Base-by-base conservation (phyloP, 768 basidiomycete genomes). In the Xerocomellus chrysenteron region DNA sequence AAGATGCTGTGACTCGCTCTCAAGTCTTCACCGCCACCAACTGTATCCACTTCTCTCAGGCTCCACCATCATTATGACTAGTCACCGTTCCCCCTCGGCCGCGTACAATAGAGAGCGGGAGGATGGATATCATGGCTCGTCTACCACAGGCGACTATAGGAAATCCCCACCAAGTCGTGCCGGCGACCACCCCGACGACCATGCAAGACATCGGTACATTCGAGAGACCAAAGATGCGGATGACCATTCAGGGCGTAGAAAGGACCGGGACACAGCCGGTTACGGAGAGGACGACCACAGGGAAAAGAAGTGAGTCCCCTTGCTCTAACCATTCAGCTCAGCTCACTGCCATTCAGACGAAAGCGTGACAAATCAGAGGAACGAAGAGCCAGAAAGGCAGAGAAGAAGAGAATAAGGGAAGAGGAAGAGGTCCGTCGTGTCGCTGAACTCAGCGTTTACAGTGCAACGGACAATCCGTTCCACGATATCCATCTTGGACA, bases 401-500 rank as follows among this genome's bases (percentile, higher is more conserved):
- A 96, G 66, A 97, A 94, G 78, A 88, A 84, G 67, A 82, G 88
- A 35, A 81, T 85, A 42, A 84, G 77, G 61, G 90, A 92, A 54
- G 92, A 93, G 62, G 94, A 96, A 64, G 94, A 97, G 66, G 88
- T 91, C 24, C 87, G 95, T 28, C 87, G 90, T 64, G 88, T 97
- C 16, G 94, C 93, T 11, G 96, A 98, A 73, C 82, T 98, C 42
- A 95, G 94, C 62, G 89, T 97, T 61, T 98, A 98, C 78, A 94
- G 93, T 62, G 92, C 94, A 46, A 86, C 87, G 13, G 95, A 98
- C 79, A 99, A 98, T 68, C 97, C 97, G 0, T 99, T 98, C 78
- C 93, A 97, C 74, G 97, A 98, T 65, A 87, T 92, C 59, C 98
- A 98, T 72, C 87, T 98, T 33, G 89, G 87, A 21, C 92, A 98